These are phyloP conservation scores for Marasmius tenuissimus DNA, from an alignment of 1,284 basidiomycete species.

Conservation along the genomic window DNA sequence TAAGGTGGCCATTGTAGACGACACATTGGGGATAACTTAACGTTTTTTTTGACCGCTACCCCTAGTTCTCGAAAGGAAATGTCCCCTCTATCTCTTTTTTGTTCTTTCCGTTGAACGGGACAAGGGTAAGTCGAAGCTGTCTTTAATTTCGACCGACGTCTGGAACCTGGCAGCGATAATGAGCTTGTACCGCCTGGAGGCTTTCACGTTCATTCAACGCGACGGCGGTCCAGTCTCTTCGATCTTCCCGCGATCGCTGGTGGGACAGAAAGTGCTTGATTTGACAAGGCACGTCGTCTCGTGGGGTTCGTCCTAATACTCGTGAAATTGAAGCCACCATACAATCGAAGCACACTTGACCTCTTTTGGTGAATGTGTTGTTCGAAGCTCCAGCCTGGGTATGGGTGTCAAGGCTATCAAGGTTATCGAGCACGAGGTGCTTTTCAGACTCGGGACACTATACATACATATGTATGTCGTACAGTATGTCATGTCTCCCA, in stretches of 20 bases:
- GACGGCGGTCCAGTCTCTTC: background rate
- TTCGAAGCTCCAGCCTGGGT: background rate
- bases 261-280: background rate
- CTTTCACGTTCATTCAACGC: background rate
- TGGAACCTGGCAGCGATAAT: too few relatives aligned
- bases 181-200: background rate
- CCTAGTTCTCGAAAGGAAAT: too few relatives aligned
- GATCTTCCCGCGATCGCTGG: background rate
- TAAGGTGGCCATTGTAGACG: too few relatives aligned
- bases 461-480: background rate
- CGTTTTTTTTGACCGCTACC: too few relatives aligned
- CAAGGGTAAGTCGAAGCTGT: too few relatives aligned
- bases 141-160: too few relatives aligned
- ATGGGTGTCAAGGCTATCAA: background rate
- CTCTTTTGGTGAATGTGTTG: background rate
- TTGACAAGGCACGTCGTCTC: background rate
- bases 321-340: background rate
- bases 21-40: too few relatives aligned
- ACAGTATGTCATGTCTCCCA: background rate
- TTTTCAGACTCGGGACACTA: background rate
- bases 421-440: background rate
- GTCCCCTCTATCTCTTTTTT: too few relatives aligned
- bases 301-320: background rate
- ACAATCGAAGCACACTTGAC: background rate
- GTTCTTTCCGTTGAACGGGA: too few relatives aligned